These are phyloP conservation scores for Groenewaldozyma sp. DNA, from an alignment of 1,139 yeast genomes.

Conservation along the genomic window DNA sequence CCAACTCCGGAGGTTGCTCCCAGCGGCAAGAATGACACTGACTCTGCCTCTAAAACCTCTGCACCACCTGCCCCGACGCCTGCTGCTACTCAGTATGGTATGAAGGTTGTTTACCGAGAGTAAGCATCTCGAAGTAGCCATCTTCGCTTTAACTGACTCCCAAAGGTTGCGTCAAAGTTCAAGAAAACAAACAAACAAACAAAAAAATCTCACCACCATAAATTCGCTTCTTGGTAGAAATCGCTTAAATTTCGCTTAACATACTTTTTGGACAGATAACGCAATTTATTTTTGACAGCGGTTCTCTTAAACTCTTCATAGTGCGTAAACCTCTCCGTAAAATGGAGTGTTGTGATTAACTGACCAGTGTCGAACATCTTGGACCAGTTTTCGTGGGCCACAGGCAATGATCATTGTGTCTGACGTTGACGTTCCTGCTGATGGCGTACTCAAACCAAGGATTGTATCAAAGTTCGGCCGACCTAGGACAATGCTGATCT, in stretches of 20 bases:
- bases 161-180: too few relatives aligned
- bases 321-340: slow-evolving; percentile 34
- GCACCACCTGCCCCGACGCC: too few relatives aligned
- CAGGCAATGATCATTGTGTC: slow-evolving; percentile 57
- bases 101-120: background rate
- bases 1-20: too few relatives aligned
- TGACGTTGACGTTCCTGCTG: slow-evolving; percentile 12
- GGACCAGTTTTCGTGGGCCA: slow-evolving; percentile 51
- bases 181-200: too few relatives aligned
- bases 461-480: slow-evolving; percentile 23
- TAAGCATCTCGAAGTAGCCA: too few relatives aligned
- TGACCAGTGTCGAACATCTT: slow-evolving; percentile 41
- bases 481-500: slow-evolving; percentile 21
- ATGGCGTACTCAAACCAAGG: slow-evolving; percentile 6
- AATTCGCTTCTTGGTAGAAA: too few relatives aligned
- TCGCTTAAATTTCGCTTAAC: too few relatives aligned
- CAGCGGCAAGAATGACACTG: background rate
- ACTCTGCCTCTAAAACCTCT: background rate
- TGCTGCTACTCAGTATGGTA: too few relatives aligned
- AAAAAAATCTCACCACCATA: too few relatives aligned
- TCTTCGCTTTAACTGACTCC: too few relatives aligned
- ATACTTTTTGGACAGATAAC: too few relatives aligned
- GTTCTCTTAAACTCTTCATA: slow-evolving; percentile 7
- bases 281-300: background rate
- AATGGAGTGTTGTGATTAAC: slow-evolving; percentile 29